Base-by-base conservation (phyloP, 805 yeast genomes). In the Lipomyces yamanashiensis region DNA sequence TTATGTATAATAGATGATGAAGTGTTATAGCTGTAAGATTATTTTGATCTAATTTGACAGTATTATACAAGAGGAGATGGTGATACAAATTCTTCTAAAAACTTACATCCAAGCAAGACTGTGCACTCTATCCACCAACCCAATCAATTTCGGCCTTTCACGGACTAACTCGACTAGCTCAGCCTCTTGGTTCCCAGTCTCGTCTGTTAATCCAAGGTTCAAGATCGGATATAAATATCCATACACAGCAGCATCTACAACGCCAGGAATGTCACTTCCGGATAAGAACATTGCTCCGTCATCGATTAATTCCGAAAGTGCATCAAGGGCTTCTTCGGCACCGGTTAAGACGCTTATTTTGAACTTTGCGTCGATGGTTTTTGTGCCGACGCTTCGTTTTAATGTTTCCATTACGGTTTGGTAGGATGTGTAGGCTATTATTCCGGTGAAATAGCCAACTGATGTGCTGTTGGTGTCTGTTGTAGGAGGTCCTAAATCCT, bases 251-350 rank as follows among this genome's bases (percentile, higher is more conserved):
- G 68, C 66, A 41, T 64, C 68, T 10, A 62, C 34, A 2, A 54
- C 39, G 23, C 66, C 63, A 5, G 68, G 62, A 36, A 8, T 12
- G 21, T 33, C 58, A 13, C 7, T 21, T 10, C 59, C 59, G 9
- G 47, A 15, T 7, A 58, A 34, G 34, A 47, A 51, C 5, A 19
- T 49, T 3, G 37, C 41, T 19, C 41, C 12, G 13, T 49, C 58
- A 7, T 7, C 21, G 1, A 62, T 21, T 12, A 64, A 19, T 13
- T 36, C 58, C 10, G 45, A 56, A 15, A 64, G 17, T 8, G 68
- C 68, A 33, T 64, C 63, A n/a, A 64, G 57, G 1, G 68, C 68
- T 34, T 62, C 66, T 17, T 56, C 62, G n/a, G 64, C 64, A 10
- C 50, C 48, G n/a, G 51, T 48, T 10, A 58, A 17, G 9, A 62